phyloP scores from a whole-genome alignment of 2,329 filamentous ascomycete genomes.

The Diaporthe velutina region DNA sequence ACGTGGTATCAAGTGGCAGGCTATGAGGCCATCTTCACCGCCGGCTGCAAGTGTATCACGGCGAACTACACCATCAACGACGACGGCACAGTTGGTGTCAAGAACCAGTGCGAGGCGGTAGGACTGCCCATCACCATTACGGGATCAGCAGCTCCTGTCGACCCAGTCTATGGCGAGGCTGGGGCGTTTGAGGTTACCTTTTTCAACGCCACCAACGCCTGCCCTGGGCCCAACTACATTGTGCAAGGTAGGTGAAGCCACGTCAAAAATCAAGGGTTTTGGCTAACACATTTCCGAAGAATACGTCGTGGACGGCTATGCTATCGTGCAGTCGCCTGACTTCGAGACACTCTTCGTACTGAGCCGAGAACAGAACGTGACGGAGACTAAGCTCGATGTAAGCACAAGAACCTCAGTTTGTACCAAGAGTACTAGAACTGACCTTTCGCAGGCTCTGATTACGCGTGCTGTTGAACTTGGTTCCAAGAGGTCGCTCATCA shows the following conservation, averaged over 20 bases:
- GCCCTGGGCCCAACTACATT: conserved; percentile 42
- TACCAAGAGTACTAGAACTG: neutral
- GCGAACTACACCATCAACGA: conserved; percentile 41
- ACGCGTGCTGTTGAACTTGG: conserved; percentile 35
- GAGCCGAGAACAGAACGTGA: conserved; percentile 41
- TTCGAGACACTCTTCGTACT: conserved; percentile 41
- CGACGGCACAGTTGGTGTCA: conserved; percentile 41
- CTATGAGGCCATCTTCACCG: conserved; percentile 39
- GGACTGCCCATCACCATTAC: conserved; percentile 38
- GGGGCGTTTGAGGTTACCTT: conserved; percentile 41
- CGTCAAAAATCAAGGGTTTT: neutral
- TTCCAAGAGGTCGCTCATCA: conserved; percentile 30
- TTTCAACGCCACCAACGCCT: conserved; percentile 35
- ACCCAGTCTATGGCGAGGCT: conserved; percentile 40
- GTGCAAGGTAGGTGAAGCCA: conserved; percentile 40
- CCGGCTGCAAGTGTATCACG: conserved; percentile 40
- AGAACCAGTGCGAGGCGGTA: conserved; percentile 40
- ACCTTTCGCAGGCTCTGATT: conserved; percentile 32
- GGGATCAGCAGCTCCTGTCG: conserved; percentile 39
- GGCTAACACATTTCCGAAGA: conserved; percentile 27
- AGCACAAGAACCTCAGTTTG: neutral
- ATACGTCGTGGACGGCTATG: conserved; percentile 40
- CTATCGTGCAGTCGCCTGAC: conserved; percentile 42
- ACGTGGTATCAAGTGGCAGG: conserved; percentile 43
- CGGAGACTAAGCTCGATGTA: conserved; percentile 39